phyloP scores from a whole-genome alignment of 768 basidiomycete genomes.

The Rhizopogon vinicolor region DNA sequence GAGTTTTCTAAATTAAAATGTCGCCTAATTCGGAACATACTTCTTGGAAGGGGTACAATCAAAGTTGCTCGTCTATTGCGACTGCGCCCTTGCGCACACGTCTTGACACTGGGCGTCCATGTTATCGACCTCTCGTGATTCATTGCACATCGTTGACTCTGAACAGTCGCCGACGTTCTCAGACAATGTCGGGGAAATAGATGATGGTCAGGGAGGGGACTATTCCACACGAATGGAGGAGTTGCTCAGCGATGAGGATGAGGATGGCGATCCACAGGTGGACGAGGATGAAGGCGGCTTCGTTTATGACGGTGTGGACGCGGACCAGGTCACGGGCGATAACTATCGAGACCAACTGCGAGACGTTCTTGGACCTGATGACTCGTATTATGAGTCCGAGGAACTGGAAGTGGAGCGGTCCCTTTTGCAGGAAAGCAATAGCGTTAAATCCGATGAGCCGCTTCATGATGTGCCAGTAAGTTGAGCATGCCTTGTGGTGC shows the following conservation, averaged over 20 bases:
- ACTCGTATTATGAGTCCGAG: slow-evolving; percentile 44
- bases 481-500: slow-evolving; percentile 15
- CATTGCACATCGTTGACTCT: background rate
- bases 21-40: background rate
- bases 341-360: slow-evolving; percentile 66
- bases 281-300: slow-evolving; percentile 62
- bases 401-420: slow-evolving; percentile 44
- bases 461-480: slow-evolving; percentile 28
- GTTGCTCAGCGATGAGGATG: slow-evolving; percentile 39
- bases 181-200: slow-evolving; percentile 26
- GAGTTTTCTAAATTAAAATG: background rate
- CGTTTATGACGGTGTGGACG: slow-evolving; percentile 70
- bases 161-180: slow-evolving; percentile 12
- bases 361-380: slow-evolving; percentile 67
- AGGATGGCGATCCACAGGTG: slow-evolving; percentile 31
- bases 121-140: background rate
- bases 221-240: slow-evolving; percentile 71
- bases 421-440: slow-evolving; percentile 35
- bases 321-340: slow-evolving; percentile 35
- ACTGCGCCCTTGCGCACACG: background rate
- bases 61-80: background rate
- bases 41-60: too few relatives aligned
- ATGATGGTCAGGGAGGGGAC: slow-evolving; percentile 41
- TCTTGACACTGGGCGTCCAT: background rate
- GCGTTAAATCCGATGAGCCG: slow-evolving; percentile 24